Conservation (phyloP, 768 basidiomycete species). For the Phlebiopsis flavidoalba region DNA sequence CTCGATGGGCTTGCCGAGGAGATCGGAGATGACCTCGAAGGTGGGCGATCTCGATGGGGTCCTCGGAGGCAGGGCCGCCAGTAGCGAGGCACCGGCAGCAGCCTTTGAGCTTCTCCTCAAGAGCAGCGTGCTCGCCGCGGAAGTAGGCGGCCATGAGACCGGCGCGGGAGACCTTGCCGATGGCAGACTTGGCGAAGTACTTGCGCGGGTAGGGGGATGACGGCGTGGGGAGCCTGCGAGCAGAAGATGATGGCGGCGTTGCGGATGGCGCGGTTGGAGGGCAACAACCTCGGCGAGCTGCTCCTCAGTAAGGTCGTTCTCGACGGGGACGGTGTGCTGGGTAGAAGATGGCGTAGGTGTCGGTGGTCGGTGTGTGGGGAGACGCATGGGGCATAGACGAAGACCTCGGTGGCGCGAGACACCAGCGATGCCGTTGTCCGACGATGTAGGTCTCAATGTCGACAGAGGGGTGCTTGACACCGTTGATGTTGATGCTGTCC, state of each 20-base stretch:
- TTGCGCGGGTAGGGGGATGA: constrained; percentile 33
- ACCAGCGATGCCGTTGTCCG: constrained; percentile 27
- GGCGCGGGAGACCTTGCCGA: constrained; percentile 41
- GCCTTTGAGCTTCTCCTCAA: constrained; percentile 21
- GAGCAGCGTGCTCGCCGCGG: constrained; percentile 26
- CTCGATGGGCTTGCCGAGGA: constrained; percentile 2
- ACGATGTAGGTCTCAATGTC: constrained; percentile 26
- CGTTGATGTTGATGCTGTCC: constrained; percentile 34
- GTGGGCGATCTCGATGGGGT: neutral
- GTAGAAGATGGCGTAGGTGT: constrained; percentile 40
- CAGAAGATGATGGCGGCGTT: constrained; percentile 26
- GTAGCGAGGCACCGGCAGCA: neutral
- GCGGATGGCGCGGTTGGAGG: constrained; percentile 22
- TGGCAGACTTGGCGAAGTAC: constrained; percentile 36
- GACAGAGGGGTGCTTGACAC: constrained; percentile 34
- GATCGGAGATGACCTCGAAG: constrained; percentile 7
- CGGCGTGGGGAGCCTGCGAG: constrained; percentile 30
- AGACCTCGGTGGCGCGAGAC: constrained; percentile 30
- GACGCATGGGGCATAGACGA: constrained; percentile 34
- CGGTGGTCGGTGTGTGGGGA: constrained; percentile 33
- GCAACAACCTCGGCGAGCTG: constrained; percentile 16
- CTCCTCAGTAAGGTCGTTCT: constrained; percentile 15
- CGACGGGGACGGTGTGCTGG: constrained; percentile 21
- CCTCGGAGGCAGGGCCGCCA: neutral
- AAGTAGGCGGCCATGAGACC: constrained; percentile 31